Evolutionary conservation across 331 rosid species (phyloP).

Genomic region (Cydonia oblonga): DNA sequence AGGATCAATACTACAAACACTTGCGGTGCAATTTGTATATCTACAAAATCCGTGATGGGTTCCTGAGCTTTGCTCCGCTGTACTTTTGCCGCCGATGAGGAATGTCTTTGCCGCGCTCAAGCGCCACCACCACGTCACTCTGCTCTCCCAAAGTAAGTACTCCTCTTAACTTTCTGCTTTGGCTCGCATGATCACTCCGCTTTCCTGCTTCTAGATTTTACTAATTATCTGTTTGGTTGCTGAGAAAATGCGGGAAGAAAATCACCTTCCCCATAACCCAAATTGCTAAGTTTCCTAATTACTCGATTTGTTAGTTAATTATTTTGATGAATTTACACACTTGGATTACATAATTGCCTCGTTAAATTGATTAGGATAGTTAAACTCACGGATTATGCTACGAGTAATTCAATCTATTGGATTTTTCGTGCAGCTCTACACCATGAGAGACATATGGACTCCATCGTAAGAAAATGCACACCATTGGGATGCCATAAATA

Average conservation of each 20-base stretch:
- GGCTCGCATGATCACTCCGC: neutral
- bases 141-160: slow-evolving; percentile 30
- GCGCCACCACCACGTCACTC: slow-evolving; percentile 38
- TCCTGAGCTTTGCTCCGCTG: slow-evolving; percentile 1
- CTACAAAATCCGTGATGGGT: slow-evolving; percentile 13
- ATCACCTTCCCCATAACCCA: too few relatives aligned
- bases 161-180: neutral
- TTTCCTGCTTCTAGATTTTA: neutral
- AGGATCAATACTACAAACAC: slow-evolving; percentile 26
- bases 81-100: slow-evolving; percentile 45
- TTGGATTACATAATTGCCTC: too few relatives aligned
- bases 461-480: too few relatives aligned
- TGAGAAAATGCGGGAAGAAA: neutral
- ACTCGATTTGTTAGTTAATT: too few relatives aligned
- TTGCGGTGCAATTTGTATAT: neutral
- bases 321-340: too few relatives aligned
- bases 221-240: neutral
- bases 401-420: too few relatives aligned
- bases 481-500: too few relatives aligned
- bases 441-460: too few relatives aligned
- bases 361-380: too few relatives aligned
- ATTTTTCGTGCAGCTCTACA: too few relatives aligned
- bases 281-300: too few relatives aligned
- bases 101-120: slow-evolving; percentile 50
- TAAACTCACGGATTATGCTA: too few relatives aligned